Evolutionary conservation across 768 basidiomycete species (phyloP).

Genomic region (Porpolomopsis calyptriformis): DNA sequence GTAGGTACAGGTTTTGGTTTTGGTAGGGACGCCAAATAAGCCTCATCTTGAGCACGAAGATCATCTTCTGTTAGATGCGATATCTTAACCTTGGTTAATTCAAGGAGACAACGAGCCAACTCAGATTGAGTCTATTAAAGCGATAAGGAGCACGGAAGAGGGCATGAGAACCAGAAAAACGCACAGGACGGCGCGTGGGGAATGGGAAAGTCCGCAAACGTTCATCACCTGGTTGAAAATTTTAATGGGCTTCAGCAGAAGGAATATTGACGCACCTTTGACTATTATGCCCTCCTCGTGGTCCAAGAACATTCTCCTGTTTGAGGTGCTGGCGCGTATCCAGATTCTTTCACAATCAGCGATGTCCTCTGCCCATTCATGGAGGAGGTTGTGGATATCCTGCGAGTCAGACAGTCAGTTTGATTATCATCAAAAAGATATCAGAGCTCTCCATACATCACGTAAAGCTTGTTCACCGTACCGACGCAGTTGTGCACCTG

Average conservation of each 20-base stretch:
- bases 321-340: slow-evolving; percentile 80
- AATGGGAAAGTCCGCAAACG: slow-evolving; percentile 89
- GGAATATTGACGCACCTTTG: slow-evolving; percentile 34
- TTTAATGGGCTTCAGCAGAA: neutral
- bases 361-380: slow-evolving; percentile 84
- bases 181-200: slow-evolving; percentile 86
- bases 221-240: slow-evolving; percentile 35
- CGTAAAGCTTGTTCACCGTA: slow-evolving; percentile 91
- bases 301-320: slow-evolving; percentile 81
- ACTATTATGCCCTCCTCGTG: slow-evolving; percentile 70
- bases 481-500: slow-evolving; percentile 85
- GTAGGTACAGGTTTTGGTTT: slow-evolving; percentile 53
- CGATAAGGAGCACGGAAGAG: neutral
- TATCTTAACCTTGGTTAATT: slow-evolving; percentile 75
- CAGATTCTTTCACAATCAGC: slow-evolving; percentile 81
- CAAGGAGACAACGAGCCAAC: slow-evolving; percentile 72
- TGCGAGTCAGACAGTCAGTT: slow-evolving; percentile 22
- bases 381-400: slow-evolving; percentile 81
- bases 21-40: slow-evolving; percentile 79
- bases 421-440: slow-evolving; percentile 1
- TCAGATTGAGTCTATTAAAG: slow-evolving; percentile 74
- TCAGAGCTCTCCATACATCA: slow-evolving; percentile 46
- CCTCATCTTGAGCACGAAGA: slow-evolving; percentile 78
- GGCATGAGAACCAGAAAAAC: slow-evolving; percentile 18
- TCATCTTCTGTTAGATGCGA: slow-evolving; percentile 81